Conservation (phyloP, 768 basidiomycete species). For the Naganishia friedmannii region DNA sequence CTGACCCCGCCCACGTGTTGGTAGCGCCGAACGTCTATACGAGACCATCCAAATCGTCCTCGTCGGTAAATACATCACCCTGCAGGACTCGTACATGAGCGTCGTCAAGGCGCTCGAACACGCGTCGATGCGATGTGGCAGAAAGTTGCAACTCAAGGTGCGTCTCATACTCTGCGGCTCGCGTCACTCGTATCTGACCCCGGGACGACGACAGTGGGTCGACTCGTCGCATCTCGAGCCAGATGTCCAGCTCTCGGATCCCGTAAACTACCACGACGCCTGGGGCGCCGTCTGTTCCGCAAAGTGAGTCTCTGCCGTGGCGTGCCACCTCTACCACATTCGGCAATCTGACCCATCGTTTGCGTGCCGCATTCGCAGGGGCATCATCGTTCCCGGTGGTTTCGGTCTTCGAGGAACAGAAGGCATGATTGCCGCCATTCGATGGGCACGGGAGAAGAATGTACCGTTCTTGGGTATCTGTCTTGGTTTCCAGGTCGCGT, state of each 20-base stretch:
- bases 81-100: slow-evolving; percentile 98
- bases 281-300: slow-evolving; percentile 90
- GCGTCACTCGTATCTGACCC: too few species aligned
- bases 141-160: slow-evolving; percentile 70
- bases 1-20: too few species aligned
- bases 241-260: slow-evolving; percentile 70
- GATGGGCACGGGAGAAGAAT: slow-evolving; percentile 92
- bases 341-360: not conserved
- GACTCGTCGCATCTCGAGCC: slow-evolving; percentile 88
- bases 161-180: slow-evolving; percentile 54
- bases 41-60: slow-evolving; percentile 84
- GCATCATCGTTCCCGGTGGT: slow-evolving; percentile 94
- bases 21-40: slow-evolving; percentile 86
- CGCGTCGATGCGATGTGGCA: slow-evolving; percentile 84
- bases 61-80: slow-evolving; percentile 94
- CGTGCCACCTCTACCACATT: too few species aligned
- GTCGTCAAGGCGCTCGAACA: slow-evolving; percentile 96
- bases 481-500: slow-evolving; percentile 94
- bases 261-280: slow-evolving; percentile 89
- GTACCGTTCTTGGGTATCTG: slow-evolving; percentile 95
- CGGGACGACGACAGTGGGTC: slow-evolving; percentile 97
- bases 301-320: slow-evolving; percentile 41
- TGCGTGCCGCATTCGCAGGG: slow-evolving; percentile 56
- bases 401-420: slow-evolving; percentile 91
- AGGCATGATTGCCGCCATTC: slow-evolving; percentile 97